Evolutionary conservation across 2,329 filamentous ascomycete genomes (phyloP).

Genomic region (Clonostachys solani): DNA sequence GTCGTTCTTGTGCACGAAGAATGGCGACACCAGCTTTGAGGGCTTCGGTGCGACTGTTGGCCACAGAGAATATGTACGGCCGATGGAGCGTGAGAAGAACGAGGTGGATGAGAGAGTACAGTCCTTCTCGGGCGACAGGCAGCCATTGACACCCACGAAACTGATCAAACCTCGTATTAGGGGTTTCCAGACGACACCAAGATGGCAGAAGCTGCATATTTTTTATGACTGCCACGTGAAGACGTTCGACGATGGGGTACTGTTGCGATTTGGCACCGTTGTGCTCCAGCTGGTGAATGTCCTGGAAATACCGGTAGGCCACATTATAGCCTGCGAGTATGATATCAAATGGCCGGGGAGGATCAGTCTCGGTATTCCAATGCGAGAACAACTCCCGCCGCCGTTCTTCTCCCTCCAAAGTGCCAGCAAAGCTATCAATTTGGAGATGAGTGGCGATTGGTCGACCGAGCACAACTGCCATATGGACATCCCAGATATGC

Average conservation of each 20-base stretch:
- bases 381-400: conserved; percentile 41
- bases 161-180: conserved; percentile 52
- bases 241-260: conserved; percentile 45
- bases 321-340: too few relatives aligned
- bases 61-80: conserved; percentile 56
- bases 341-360: conserved; percentile 52
- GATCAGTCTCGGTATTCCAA: conserved; percentile 39
- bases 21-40: conserved; percentile 51
- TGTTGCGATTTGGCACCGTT: conserved; percentile 51
- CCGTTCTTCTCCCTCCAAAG: conserved; percentile 46
- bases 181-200: conserved; percentile 48
- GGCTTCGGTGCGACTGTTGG: conserved; percentile 48
- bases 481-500: conserved; percentile 54
- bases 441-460: too few relatives aligned
- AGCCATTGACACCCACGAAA: conserved; percentile 51
- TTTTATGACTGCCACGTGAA: conserved; percentile 48
- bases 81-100: conserved; percentile 56
- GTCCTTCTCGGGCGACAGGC: conserved; percentile 33
- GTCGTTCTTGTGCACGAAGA: conserved; percentile 46
- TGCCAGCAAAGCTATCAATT: too few relatives aligned
- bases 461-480: conserved; percentile 46
- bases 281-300: conserved; percentile 51
- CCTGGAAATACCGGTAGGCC: conserved; percentile 41
- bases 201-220: conserved; percentile 51
- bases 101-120: conserved; percentile 46